Percentiles rank a stretch among this genome's conserved stretches.
Conservation (phyloP, 805 yeast genomes). For the Metschnikowia sp. region DNA sequence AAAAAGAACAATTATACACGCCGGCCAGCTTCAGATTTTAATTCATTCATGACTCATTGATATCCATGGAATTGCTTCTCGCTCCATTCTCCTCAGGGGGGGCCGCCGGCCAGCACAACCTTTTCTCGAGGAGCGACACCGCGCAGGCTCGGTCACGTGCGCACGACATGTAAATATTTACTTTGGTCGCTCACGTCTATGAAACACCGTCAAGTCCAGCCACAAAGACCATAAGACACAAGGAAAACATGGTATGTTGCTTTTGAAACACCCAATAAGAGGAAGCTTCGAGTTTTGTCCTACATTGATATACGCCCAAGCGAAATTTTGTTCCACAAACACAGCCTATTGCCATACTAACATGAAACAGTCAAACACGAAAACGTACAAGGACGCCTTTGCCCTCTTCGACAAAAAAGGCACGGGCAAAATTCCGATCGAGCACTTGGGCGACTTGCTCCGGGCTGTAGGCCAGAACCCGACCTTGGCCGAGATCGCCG, state of each 20-base stretch:
- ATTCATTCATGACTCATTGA: too few relatives aligned
- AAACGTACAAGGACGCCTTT: slow-evolving; percentile 82
- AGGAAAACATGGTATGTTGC: not conserved
- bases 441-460: slow-evolving; percentile 84
- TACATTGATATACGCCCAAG: too few relatives aligned
- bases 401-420: slow-evolving; percentile 96
- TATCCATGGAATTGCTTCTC: too few relatives aligned
- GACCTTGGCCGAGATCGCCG: slow-evolving; percentile 79
- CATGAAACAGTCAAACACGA: slow-evolving; percentile 30
- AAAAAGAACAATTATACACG: too few relatives aligned
- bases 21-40: too few relatives aligned
- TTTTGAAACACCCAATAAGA: not conserved
- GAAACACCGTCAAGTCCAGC: not conserved
- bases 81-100: too few relatives aligned
- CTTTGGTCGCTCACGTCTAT: not conserved
- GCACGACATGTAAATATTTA: not conserved
- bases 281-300: not conserved
- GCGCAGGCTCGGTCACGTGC: slow-evolving; percentile 1
- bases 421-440: slow-evolving; percentile 81
- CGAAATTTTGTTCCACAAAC: too few relatives aligned
- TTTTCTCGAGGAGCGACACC: too few relatives aligned
- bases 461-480: slow-evolving; percentile 99
- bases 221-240: not conserved
- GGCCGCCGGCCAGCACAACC: too few relatives aligned
- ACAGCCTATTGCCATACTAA: slow-evolving; percentile 8